Base-by-base conservation (phyloP, 345 rosid species). In the Cardamine resedifolia region DNA sequence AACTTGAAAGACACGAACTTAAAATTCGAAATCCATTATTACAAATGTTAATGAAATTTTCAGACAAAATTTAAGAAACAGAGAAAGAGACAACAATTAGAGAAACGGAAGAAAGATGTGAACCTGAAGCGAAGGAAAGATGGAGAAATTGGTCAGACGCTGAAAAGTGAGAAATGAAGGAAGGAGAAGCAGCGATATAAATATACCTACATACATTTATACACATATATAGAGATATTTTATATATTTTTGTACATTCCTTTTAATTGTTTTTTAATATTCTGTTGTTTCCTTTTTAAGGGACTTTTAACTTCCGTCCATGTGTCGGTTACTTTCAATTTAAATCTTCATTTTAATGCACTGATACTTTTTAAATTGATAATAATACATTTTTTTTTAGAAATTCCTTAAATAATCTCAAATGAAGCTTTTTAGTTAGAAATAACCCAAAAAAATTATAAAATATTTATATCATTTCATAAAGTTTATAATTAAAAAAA, bases 61-160 rank as follows among this genome's bases (percentile, higher is more conserved):
- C 31, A 52, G 69, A 61, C 41, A 67, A 39, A 21, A 15, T 2
- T 7, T 18, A 10, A 68, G 51, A 50, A 67, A 58, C 55, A 4
- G 24, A 1, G 20, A 21, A n/a, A 39, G 56, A 75, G 15, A 44
- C 31, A 28, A 44, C 31, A 28, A 12, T 44, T 0, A 41, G 5
- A 20, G 19, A 48, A 43, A 59, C 2, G 20, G 33, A 62, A 47
- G 72, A 63, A 56, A 33, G 64, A 55, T 64, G 50, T 63, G 62
- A 62, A 76, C 79, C 79, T 76, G 55, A 38, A 62, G 64, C 24
- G 7, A 41, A 60, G 49, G 60, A 67, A 43, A 33, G 18, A 45
- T 59, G 67, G 69, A 68, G 75, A 76, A 64, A 33, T 63, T 61
- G 73, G 43, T 60, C 9, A 19, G 52, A 52, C 36, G 78, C 68